These are phyloP conservation scores for Globisporangium cystogenes DNA, from an alignment of 352 stramenopile species.

Conservation along the genomic window DNA sequence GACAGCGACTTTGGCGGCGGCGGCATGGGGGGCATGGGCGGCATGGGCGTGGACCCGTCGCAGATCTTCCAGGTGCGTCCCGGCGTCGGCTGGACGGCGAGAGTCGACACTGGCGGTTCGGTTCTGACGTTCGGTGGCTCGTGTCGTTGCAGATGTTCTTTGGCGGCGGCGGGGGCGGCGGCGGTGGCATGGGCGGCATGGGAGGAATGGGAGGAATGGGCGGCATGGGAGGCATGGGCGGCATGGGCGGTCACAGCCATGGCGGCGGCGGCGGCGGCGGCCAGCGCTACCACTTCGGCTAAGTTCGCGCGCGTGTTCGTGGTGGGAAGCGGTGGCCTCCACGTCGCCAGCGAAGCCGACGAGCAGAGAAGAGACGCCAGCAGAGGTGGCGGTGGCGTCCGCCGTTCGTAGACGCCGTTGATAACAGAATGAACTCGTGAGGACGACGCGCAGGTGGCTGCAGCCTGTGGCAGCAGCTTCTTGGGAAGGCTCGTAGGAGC, in stretches of 20 bases:
- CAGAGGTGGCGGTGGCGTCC: too few relatives aligned
- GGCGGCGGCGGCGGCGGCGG: conserved; percentile 27
- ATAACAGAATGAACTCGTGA: too few relatives aligned
- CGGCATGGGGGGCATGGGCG: conserved; percentile 66
- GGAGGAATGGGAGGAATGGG: conserved; percentile 29
- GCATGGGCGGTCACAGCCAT: conserved; percentile 27
- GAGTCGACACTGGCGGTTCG: too few relatives aligned
- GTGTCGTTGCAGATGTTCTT: conserved; percentile 86
- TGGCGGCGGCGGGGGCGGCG: conserved; percentile 31
- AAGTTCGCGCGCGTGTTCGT: too few relatives aligned
- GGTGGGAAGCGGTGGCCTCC: too few relatives aligned
- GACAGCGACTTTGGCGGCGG: conserved; percentile 82
- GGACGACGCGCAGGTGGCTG: too few relatives aligned
- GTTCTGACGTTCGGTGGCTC: too few relatives aligned
- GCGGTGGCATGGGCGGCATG: conserved; percentile 22
- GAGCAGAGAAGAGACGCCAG: too few relatives aligned
- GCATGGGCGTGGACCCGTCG: conserved; percentile 59
- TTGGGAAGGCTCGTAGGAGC: too few relatives aligned
- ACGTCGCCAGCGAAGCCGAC: neutral
- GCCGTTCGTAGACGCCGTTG: too few relatives aligned
- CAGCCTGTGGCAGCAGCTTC: too few relatives aligned
- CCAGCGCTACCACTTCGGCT: conserved; percentile 82
- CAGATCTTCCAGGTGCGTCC: conserved; percentile 78
- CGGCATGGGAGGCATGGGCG: conserved; percentile 44
- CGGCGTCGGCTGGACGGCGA: too few relatives aligned